Evolutionary conservation across 345 rosid genomes (phyloP), one percentile per base, ranked within the genome.

Genomic region (Gossypium australe): DNA sequence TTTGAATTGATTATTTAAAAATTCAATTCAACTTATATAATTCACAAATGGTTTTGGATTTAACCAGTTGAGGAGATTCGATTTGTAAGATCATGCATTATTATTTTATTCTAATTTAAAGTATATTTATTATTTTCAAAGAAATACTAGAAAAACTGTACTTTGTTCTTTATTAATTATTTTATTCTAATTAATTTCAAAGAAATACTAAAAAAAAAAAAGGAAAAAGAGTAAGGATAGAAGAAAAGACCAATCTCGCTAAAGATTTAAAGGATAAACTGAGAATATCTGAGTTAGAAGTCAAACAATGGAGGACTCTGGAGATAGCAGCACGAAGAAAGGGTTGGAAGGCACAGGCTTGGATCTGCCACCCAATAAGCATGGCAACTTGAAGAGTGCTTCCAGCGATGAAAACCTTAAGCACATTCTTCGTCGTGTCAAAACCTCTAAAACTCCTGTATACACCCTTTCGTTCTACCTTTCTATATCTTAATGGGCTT

Each of bases 311-410:
- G 80, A 60, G 76, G 70, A 56, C 17, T 61, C 62, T 14, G 74
- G 44, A 7, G 71, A 73, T 0, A 44, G 49, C 17, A 9, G 68
- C n/a, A 74, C 71, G 73, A 74, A 73, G 73, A 84, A 77, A 72
- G 86, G 82, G 18, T 65, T 81, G 38, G 80, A 70, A 20, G 79
- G 84, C 67, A 72, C 77, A 0, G 85, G 83, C 64, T 52, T 80
- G 52, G 77, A 77, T 18, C 56, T 82, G 10, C 83, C 85, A 27
- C 49, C 18, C 66, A 88, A 79, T 70, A 85, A 82, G 70, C 87
- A 82, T 55, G 87, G 87, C 70, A 88, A 88, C 76, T 61, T 88
- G 58, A 85, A 78, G 62, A 81, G 79, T 58, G 92, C 89, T 60
- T 78, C 89, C 24, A 70, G 66, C 66, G 92, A 90, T 77, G 73